A percentile compares a stretch with the other conserved stretches of the same genome.
phyloP scores from a whole-genome alignment of 2,329 filamentous ascomycete genomes.

The Lasiodiplodia gonubiensis region DNA sequence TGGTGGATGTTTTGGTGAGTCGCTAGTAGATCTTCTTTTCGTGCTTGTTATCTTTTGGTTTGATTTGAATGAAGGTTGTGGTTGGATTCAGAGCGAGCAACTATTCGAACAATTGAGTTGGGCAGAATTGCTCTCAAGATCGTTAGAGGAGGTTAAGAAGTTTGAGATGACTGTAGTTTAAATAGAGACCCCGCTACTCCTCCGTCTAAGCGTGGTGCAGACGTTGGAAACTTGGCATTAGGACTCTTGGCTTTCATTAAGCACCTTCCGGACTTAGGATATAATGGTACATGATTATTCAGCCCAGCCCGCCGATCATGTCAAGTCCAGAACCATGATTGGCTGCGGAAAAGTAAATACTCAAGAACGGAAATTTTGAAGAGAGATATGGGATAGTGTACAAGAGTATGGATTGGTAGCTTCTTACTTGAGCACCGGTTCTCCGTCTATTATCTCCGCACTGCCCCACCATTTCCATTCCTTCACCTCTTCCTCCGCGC shows the following conservation, averaged over 20 bases:
- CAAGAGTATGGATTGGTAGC: background rate
- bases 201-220: background rate
- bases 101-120: background rate
- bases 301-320: constrained; percentile 8
- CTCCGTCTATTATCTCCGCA: constrained; percentile 10
- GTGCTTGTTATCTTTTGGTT: background rate
- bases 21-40: background rate
- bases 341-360: background rate
- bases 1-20: background rate
- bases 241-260: background rate
- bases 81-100: background rate
- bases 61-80: background rate
- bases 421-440: background rate
- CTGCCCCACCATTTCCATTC: background rate
- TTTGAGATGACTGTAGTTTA: background rate
- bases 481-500: constrained; percentile 35
- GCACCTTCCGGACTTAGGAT: constrained; percentile 11
- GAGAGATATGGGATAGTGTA: background rate
- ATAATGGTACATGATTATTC: constrained; percentile 18
- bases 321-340: background rate
- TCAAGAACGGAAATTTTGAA: background rate
- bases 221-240: background rate
- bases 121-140: background rate
- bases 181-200: background rate
- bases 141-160: background rate